Percentiles rank a stretch among this genome's conserved stretches.
phyloP scores from a whole-genome alignment of 2,329 filamentous ascomycete genomes.

The Colletotrichum lentis region DNA sequence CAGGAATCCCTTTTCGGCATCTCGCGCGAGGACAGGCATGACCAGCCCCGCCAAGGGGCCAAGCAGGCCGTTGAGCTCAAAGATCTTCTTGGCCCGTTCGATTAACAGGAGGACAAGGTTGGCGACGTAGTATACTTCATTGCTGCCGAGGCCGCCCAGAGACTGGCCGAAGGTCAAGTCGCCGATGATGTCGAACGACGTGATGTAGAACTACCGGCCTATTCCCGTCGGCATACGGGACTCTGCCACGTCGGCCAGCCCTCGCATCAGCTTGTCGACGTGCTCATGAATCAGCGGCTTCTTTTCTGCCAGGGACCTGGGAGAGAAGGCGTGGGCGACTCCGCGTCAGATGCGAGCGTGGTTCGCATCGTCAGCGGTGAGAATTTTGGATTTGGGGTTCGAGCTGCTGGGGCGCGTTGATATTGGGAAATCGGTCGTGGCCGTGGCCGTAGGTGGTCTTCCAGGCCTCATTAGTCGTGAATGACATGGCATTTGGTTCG shows the following conservation, averaged over 20 bases:
- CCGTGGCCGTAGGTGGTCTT: conserved; percentile 47
- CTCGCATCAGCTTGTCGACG: conserved; percentile 41
- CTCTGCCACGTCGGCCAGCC: conserved; percentile 34
- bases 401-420: neutral
- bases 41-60: neutral
- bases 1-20: too few relatives aligned
- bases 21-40: neutral
- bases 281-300: conserved; percentile 43
- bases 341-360: conserved; percentile 16
- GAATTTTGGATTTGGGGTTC: conserved; percentile 15
- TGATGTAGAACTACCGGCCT: conserved; percentile 15
- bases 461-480: conserved; percentile 48
- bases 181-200: conserved; percentile 45
- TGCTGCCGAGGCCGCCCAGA: conserved; percentile 42
- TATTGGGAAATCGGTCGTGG: neutral
- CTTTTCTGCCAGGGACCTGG: conserved; percentile 43
- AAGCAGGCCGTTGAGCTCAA: conserved; percentile 8
- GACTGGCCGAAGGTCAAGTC: conserved; percentile 44
- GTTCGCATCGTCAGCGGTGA: conserved; percentile 8
- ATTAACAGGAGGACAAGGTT: conserved; percentile 38
- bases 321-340: conserved; percentile 44
- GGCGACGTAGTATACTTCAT: conserved; percentile 42
- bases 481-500: conserved; percentile 56
- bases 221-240: conserved; percentile 16
- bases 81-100: conserved; percentile 27